Conservation (phyloP, 257 asterid genomes). For the Gentiana macrophylla region DNA sequence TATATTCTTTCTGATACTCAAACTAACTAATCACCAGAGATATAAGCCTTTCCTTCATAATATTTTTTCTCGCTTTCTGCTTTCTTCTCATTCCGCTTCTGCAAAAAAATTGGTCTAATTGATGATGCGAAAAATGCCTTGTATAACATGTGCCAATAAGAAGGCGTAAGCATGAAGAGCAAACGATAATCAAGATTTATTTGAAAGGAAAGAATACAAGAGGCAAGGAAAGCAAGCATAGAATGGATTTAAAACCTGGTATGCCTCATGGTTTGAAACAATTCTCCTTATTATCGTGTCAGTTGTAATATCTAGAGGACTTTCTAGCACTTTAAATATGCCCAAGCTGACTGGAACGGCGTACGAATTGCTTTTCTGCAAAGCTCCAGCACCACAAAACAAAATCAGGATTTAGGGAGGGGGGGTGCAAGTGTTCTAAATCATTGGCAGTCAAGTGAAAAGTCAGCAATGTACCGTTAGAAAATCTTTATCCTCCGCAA, state of each 20-base stretch:
- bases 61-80: constrained; percentile 85
- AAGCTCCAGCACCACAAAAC: constrained; percentile 4
- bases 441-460: constrained; percentile 2
- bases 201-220: neutral
- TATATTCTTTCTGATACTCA: neutral
- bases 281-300: constrained; percentile 91
- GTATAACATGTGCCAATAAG: neutral
- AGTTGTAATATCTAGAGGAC: constrained; percentile 87
- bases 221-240: too few species aligned
- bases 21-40: constrained; percentile 60
- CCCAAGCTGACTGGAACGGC: constrained; percentile 63
- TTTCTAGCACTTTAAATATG: constrained; percentile 57
- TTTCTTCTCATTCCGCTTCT: constrained; percentile 93
- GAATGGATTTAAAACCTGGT: constrained; percentile 41
- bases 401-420: neutral
- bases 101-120: constrained; percentile 7
- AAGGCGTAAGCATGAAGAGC: neutral
- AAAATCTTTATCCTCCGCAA: constrained; percentile 73
- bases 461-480: constrained; percentile 47
- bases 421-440: neutral
- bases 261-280: constrained; percentile 84
- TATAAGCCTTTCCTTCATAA: constrained; percentile 60
- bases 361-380: constrained; percentile 68
- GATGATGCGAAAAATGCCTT: neutral
- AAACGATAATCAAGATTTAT: neutral